Evolutionary conservation across 257 asterid genomes (phyloP).

Genomic region (Solanum appendiculatum): DNA sequence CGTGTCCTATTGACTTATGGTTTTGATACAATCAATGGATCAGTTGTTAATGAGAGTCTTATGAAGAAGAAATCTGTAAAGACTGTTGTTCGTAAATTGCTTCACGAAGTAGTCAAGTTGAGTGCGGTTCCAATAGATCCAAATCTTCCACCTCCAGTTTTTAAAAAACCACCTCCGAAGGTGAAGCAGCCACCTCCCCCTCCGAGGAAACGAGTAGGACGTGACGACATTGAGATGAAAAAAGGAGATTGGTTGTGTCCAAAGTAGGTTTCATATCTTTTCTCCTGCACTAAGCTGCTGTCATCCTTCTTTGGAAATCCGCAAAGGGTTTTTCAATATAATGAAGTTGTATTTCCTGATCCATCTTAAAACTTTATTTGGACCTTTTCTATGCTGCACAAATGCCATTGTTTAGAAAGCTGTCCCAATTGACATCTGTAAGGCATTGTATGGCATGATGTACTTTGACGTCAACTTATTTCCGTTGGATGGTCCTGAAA

Average conservation of each 20-base stretch:
- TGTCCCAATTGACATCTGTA: background rate
- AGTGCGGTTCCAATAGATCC: slow-evolving; percentile 97
- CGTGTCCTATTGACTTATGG: slow-evolving; percentile 79
- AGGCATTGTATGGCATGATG: background rate
- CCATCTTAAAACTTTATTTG: background rate
- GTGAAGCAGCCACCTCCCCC: slow-evolving; percentile 92
- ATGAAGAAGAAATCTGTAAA: slow-evolving; percentile 67
- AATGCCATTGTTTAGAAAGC: background rate
- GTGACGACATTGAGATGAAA: slow-evolving; percentile 88
- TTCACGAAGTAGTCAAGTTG: slow-evolving; percentile 80
- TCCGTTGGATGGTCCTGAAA: background rate
- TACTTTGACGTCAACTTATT: background rate
- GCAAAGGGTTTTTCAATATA: background rate
- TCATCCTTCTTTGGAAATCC: slow-evolving; percentile 3
- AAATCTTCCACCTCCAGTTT: slow-evolving; percentile 81
- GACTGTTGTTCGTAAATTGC: slow-evolving; percentile 67
- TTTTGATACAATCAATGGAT: slow-evolving; percentile 62
- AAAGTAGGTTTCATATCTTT: slow-evolving; percentile 46
- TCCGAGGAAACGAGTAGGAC: slow-evolving; percentile 81
- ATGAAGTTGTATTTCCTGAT: background rate
- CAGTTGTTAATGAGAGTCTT: slow-evolving; percentile 52
- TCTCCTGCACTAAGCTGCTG: background rate
- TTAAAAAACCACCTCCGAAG: slow-evolving; percentile 81
- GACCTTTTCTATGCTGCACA: background rate
- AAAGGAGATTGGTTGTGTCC: slow-evolving; percentile 97